Base-by-base conservation (phyloP, 108 stramenopile species). In the Phaeodactylum tricornutum region DNA sequence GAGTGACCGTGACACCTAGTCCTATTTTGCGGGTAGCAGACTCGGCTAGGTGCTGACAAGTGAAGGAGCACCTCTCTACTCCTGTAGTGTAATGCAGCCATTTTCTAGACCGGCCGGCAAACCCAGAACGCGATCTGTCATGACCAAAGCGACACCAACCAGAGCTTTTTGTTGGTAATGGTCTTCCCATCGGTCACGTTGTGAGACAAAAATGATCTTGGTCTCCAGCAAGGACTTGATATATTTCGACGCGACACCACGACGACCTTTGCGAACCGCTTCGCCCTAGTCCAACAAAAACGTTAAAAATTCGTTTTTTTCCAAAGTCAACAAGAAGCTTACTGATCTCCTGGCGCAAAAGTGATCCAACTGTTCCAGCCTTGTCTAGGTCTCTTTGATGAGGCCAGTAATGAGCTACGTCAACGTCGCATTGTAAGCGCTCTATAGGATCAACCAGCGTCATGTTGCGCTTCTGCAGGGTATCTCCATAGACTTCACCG, bases 111-210 rank as follows among this genome's bases (percentile, higher is more conserved):
- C 70, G 2, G 30, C 27, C 7, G 80, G 80, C 5, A 70, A 30
- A 8, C 41, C 54, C 12, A 72, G 20, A 66, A 76, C 74, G 12
- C 43, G 34, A 47, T 81, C 80, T 2, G 59, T 67, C 65, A 81
- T 43, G 17, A 81, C 75, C 58, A 77, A 25, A 0, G 81, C 81
- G 43, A 76, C 81, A 40, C 67, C 63, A 35, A 62, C 62, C 26
- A 83, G 29, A 0, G 63, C 55, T 54, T 83, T 77, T 48, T 71
- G 63, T 26, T 71, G 67, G 35, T 60, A 70, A 28, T 78, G 74
- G 28, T 72, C 81, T 58, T 83, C 81, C 77, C 77, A 78, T 38
- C 62, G 51, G 47, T 83, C 81, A 11, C 74, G 53, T 52, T 83
- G 81, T 4, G 77, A 48, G 8, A 78, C 45, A 1, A 83, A 74